Evolutionary conservation across 2,329 filamentous ascomycete species (phyloP), one percentile per base, ranked within the genome.

Genomic region (Proliferodiscus dingleyae): DNA sequence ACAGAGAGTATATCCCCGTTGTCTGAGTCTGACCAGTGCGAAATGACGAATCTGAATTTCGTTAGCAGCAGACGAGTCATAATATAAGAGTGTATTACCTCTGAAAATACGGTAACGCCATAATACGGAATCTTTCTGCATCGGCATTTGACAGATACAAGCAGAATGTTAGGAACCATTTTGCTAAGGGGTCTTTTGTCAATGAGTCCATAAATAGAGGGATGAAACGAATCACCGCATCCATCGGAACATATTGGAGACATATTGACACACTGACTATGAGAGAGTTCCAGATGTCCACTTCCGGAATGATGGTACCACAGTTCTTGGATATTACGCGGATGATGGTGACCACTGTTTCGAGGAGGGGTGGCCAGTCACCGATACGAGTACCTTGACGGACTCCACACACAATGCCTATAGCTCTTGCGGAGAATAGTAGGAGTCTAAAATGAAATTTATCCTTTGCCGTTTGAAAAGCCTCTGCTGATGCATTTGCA

Each of bases 101-200:
- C 64, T 94, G 87, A 56, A 97, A 89, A 46, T 87, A 82, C 29
- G 81, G 83, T 6, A 90, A 72, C 24, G 95, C 75, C n/a, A 96
- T 71, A 52, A 80, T 83, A 43, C 81, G 78, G 61, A 97, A 98
- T 30, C 87, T 78, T 43, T 83, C 78, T 2, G 75, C 63, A 37
- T 89, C 83, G 28, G 94, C 71, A 43, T 88, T 78, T 0, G 87
- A 83, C 55, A 93, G 83, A 42, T 87, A 83, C 11, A 84, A 83
- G 66, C 89, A 96, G 65, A 97, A 95, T 0, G 82, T 77, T 34
- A 97, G 75, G 63, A 95, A 97, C 71, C 83, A 84, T 41, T 68
- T 68, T 59, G 83, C 78, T 58, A 90, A 75, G 1, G 75, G 74
- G 36, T 85, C 80, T 41, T 77, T 76, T 3, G 78, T 81, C 38